These are phyloP conservation scores for Colletotrichum tamarilloi DNA, from an alignment of 2,329 filamentous ascomycete genomes.

Conservation along the genomic window DNA sequence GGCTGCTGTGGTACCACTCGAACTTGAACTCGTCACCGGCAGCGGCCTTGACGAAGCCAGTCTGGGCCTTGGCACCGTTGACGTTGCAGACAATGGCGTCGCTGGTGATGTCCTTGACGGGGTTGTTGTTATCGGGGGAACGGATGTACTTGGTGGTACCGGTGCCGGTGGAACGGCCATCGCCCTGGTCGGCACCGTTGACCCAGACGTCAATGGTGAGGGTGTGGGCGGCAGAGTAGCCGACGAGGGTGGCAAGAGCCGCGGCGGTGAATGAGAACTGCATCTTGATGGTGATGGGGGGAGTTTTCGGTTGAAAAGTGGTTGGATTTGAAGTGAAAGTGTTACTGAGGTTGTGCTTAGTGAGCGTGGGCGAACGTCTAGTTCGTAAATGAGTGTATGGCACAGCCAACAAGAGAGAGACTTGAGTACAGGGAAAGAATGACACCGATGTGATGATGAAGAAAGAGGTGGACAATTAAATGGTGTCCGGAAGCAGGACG, in stretches of 20 bases:
- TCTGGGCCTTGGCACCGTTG: conserved; percentile 49
- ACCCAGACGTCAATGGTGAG: conserved; percentile 59
- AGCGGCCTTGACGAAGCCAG: conserved; percentile 53
- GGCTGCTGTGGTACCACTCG: conserved; percentile 63
- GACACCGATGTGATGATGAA: conserved; percentile 34
- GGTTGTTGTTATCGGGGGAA: conserved; percentile 55
- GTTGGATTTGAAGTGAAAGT: conserved; percentile 26
- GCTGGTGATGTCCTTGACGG: conserved; percentile 56
- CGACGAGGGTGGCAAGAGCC: conserved; percentile 46
- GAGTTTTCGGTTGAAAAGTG: background rate
- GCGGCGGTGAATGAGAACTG: conserved; percentile 43
- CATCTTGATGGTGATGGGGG: conserved; percentile 44
- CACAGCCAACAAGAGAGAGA: conserved; percentile 35
- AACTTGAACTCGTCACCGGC: conserved; percentile 59
- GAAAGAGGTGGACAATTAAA: background rate
- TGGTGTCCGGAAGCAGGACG: background rate
- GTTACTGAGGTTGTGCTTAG: conserved; percentile 30
- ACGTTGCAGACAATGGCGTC: conserved; percentile 57
- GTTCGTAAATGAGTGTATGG: conserved; percentile 34
- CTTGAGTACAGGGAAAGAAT: conserved; percentile 33
- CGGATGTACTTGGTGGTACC: conserved; percentile 56
- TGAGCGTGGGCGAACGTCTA: conserved; percentile 35
- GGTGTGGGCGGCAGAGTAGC: conserved; percentile 56
- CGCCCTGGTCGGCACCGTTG: conserved; percentile 51
- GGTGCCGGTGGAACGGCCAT: conserved; percentile 45